A percentile compares a stretch with the other conserved stretches of the same genome.
Evolutionary conservation across 768 basidiomycete genomes (phyloP).

Genomic region (Saitozyma sp.): DNA sequence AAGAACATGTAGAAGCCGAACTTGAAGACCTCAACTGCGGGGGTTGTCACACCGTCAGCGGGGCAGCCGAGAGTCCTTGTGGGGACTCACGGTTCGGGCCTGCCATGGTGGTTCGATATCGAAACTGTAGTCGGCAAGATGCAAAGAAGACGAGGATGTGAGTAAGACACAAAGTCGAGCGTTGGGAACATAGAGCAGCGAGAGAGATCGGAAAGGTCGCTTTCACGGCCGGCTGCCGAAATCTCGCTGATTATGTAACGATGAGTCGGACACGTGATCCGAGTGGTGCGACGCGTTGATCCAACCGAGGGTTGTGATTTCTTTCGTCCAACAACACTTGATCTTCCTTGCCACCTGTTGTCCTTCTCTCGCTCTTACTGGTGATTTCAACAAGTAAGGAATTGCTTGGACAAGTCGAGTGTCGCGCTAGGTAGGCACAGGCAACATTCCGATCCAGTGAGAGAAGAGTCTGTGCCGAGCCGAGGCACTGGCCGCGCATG

Average conservation of each 20-base stretch:
- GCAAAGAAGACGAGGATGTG: not conserved
- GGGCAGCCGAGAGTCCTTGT: not conserved
- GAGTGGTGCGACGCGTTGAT: too few relatives aligned
- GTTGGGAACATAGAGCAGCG: not conserved
- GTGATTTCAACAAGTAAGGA: too few relatives aligned
- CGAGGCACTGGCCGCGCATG: too few relatives aligned
- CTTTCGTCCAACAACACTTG: not conserved
- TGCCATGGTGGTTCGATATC: conserved; percentile 12
- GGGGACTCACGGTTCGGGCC: conserved; percentile 19
- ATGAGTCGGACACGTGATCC: not conserved
- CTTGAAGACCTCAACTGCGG: conserved; percentile 45
- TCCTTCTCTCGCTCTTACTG: too few relatives aligned
- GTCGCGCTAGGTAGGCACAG: too few relatives aligned
- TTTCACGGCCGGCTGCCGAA: not conserved
- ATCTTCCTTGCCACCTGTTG: too few relatives aligned
- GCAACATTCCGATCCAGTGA: too few relatives aligned
- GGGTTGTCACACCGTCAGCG: not conserved
- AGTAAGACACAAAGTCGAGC: not conserved
- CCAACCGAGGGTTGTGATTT: not conserved
- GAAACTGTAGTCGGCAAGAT: not conserved
- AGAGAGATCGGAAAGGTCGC: not conserved
- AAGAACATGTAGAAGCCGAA: conserved; percentile 51
- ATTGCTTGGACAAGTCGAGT: too few relatives aligned
- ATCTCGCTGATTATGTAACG: not conserved
- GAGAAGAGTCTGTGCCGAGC: too few relatives aligned